Evolutionary conservation across 768 basidiomycete genomes (phyloP), one percentile per base, ranked within the genome.

Genomic region (Leccinum incarnatum): DNA sequence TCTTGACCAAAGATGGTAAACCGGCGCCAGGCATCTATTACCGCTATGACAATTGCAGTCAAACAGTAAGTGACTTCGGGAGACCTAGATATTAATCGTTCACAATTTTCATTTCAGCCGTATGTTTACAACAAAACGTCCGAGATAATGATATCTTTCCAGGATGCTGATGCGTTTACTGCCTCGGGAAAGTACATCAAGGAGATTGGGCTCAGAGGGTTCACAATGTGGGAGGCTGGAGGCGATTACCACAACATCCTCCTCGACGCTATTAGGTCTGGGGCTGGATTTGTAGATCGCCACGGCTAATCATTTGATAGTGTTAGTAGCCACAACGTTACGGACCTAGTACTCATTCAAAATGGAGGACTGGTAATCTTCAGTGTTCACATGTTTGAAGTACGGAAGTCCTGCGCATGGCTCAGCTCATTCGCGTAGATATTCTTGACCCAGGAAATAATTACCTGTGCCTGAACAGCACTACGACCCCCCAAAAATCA

Each of bases 141-240:
- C 4, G 69, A 83, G 58, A 75, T 86, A 42, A 81, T 86, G 77
- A 73, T 91, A 42, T 82, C 89, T 0, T 91, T 80, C 67, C 88
- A 92, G 57, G 75, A 89, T 59, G 72, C 81, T 2, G 64, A 69
- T 30, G 86, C 89, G 1, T 89, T 86, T 62, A 71, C 65, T 40
- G 78, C 76, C 53, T 89, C 89, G 73, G 89, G 88, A 7, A 63
- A 67, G 3, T 90, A 79, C 68, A 86, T 90, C 65, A 77, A 78
- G 52, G 58, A 69, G 14, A 70, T 71, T 11, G 81, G 80, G 6
- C 72, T 91, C n/a, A 76, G 74, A 57, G 89, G 89, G 4, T 90
- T 90, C 69, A 75, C 83, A 1, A 81, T 87, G 72, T 90, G 88
- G 88, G 85, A 90, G 67, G 80, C 85, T 49, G 86, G 81, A 30